Evolutionary conservation across 108 stramenopile species (phyloP).

Genomic region (Tribonema minus): DNA sequence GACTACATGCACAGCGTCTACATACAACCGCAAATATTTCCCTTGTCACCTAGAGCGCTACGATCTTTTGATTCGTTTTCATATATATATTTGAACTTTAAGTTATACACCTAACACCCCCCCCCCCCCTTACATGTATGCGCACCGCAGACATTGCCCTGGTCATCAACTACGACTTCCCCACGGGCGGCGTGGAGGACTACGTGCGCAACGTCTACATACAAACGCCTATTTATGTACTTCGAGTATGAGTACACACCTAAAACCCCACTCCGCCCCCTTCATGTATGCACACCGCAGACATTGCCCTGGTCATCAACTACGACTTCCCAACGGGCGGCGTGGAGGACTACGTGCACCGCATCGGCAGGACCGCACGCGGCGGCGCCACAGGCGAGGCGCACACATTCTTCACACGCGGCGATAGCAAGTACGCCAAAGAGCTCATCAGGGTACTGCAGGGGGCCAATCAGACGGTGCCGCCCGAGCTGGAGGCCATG

Average conservation of each 20-base stretch:
- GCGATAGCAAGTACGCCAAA: conserved; percentile 78
- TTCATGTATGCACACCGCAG: no score
- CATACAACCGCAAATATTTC: no score
- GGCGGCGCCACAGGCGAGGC: conserved; percentile 91
- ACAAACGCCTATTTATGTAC: no score
- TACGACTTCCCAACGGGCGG: conserved; percentile 57
- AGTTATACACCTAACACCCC: no score
- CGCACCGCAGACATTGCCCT: conserved; percentile 87
- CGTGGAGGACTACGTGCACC: conserved; percentile 88
- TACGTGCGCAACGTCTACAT: no score
- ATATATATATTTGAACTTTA: no score
- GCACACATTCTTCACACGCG: conserved; percentile 81
- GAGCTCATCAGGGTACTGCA: conserved; percentile 56
- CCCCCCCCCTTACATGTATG: no score
- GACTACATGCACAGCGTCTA: no score
- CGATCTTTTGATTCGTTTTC: no score
- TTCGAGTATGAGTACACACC: no score
- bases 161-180: conserved; percentile 67
- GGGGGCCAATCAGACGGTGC: conserved; percentile 55
- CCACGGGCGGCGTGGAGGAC: conserved; percentile 40
- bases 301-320: conserved; percentile 77
- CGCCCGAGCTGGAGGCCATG: conserved; percentile 41
- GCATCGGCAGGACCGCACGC: conserved; percentile 97
- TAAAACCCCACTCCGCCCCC: no score
- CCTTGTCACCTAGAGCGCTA: no score